A percentile compares a stretch with the other conserved stretches of the same genome.
Conservation (phyloP, 441 rosid species). For the Gossypium davidsonii region DNA sequence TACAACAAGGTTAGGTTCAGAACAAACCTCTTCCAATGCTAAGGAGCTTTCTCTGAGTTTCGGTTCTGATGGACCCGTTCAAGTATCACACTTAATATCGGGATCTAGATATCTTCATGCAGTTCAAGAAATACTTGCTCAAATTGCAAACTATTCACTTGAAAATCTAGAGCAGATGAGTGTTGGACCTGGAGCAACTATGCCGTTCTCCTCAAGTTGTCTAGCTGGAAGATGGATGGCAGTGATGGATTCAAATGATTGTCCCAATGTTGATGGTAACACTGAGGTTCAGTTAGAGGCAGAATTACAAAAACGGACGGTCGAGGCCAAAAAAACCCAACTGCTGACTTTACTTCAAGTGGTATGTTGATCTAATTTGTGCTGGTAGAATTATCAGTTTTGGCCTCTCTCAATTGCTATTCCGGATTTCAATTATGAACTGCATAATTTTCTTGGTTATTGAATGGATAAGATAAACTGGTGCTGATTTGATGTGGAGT, state of each 20-base stretch:
- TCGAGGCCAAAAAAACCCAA: constrained; percentile 55
- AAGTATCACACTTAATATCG: constrained; percentile 35
- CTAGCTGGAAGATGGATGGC: constrained; percentile 20
- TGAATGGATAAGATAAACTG: too few species aligned
- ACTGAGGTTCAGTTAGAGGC: constrained; percentile 29
- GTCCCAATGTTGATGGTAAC: constrained; percentile 22
- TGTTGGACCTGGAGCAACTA: constrained; percentile 20
- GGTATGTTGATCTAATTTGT: constrained; percentile 37
- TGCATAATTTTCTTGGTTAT: not conserved
- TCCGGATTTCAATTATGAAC: not conserved
- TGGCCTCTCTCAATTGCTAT: not conserved
- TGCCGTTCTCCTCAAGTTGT: constrained; percentile 18
- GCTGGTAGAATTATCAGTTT: not conserved
- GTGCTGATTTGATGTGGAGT: not conserved
- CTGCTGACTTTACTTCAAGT: constrained; percentile 61
- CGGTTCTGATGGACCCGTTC: constrained; percentile 27
- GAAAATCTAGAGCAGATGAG: constrained; percentile 40
- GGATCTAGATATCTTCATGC: constrained; percentile 65
- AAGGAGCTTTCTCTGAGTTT: constrained; percentile 50
- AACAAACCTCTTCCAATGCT: constrained; percentile 43
- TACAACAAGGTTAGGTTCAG: constrained; percentile 37
- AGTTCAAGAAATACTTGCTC: constrained; percentile 78
- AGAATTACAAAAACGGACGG: constrained; percentile 22
- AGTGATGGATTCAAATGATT: constrained; percentile 18
- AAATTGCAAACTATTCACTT: constrained; percentile 66